Evolutionary conservation across 192 early-diverging fungal species (phyloP), one percentile per base, ranked within the genome.

Genomic region (Coemansia sp.): DNA sequence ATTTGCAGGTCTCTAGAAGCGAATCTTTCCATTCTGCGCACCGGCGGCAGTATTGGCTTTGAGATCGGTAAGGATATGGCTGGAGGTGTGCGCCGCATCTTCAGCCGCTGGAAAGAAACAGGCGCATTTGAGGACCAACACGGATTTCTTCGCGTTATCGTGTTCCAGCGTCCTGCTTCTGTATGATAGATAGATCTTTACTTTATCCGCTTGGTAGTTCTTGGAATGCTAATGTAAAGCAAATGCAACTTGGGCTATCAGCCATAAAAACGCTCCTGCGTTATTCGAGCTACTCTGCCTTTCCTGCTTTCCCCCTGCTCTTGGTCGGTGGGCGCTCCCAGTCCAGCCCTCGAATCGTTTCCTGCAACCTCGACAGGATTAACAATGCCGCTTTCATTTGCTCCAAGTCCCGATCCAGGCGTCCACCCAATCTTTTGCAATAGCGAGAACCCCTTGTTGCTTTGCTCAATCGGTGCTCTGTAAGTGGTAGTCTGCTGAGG

Each of bases 1-100:
- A 76, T 87, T 43, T 61, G 65, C 59, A 37, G 41, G 21, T 67
- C 74, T 0, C 63, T 90, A 23, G 53, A 68, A 5, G 15, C 42
- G 1, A 70, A 78, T 63, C 43, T 71, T 19, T 32, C 38, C 6
- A 63, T 87, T 41, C 61, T 87, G 44, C 9, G 63, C 12, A 13
- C 18, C 0, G 64, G 65, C 43, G 85, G 81, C 0, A 63, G 59
- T 61, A 79, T 89, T 8, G 71, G 76, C 1, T 68, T 90, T 26
- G 89, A 90, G 61, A 83, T 86, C 53, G 89, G 89, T 48, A 87
- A 85, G 56, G 87, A 71, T 5, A 90, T 89, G 87, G 84, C 79
- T 41, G 63, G 44, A 8, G 72, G 76, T 13, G 86, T 90, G 6
- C 66, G 78, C 1, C 64, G 72, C 16, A 87, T 89, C 15, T 90